Evolutionary conservation across 495 filamentous ascomycete genomes (phyloP), one percentile per base, ranked within the genome.

Genomic region (Glarea lozoyensis): DNA sequence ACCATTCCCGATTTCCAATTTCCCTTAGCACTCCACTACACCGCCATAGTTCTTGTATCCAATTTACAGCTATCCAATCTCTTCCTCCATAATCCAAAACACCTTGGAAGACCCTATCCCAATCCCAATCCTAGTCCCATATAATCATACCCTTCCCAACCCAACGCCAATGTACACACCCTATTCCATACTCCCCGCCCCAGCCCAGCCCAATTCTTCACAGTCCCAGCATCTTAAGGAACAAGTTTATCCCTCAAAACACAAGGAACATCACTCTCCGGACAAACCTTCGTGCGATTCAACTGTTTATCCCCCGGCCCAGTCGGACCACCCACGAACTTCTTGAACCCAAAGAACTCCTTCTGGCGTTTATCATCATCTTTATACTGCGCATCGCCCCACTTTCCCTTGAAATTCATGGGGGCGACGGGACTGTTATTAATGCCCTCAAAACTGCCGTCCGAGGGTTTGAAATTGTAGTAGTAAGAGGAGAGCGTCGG

Each of bases 301-400:
- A 56, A 31, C 27, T 53, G 49, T 65, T 98, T 96, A 64, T 82
- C 86, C 45, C 81, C 78, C 0, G 92, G 92, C 0, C 92, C 92
- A 12, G 84, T 66, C 1, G 92, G 92, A 0, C 92, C 92, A 38
- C 79, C 84, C 10, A 93, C 83, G 53, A 86, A 97, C 60, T 96
- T 88, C 48, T 90, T 92, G 55, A 93, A 83, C 1, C 89, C 89
- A 41, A 87, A 81, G 15, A 69, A 84, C 70, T 45, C 34, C n/a
- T 25, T 12, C 20, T 39, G 70, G 56, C 97, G 92, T n/a, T 88
- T 75, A 4, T 55, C 48, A 52, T 98, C 92, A 33, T 70, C 72
- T 1, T 94, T 62, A 48, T 94, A 95, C 54, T 82, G 73, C 54
- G 87, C 83, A 57, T 98, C 92, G 10, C 92, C 92, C 92, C 92